Base-by-base conservation (phyloP, 495 filamentous ascomycete species). In the Podospora fimiseda region DNA sequence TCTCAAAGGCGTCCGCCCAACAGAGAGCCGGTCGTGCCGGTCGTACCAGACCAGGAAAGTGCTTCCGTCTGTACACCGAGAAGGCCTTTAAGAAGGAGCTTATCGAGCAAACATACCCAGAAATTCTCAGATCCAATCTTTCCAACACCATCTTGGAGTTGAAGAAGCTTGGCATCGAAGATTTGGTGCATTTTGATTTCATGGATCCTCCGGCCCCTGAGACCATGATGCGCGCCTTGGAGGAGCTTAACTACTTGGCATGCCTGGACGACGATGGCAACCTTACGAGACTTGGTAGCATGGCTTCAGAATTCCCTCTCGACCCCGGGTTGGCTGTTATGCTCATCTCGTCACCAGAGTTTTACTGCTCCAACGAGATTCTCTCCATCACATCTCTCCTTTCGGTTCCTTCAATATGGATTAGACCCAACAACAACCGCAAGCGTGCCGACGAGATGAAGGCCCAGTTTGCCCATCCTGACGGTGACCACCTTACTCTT, bases 391-490 rank as follows among this genome's bases (percentile, higher is more conserved):
- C 89, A 1, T 86, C 94, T 1, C 80, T 99, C 4, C 84, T 99
- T 4, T 97, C 93, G 0, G 92, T 96, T 7, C 93, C 93, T 0
- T 88, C 96, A 62, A 83, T 99, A 43, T 99, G 95, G 66, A 85
- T 94, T 39, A 87, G 93, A 1, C 93, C 93, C 3, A 83, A 86
- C 21, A 81, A 80, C 50, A 83, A 86, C 40, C 84, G 89, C 22
- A 92, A 94, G 68, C 82, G 86, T n/a, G 93, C 94, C 24, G 94
- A 99, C 61, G 92, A 97, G 63, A 96, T 96, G 90, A 99, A 97
- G 73, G 78, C 80, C 40, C 80, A 89, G 36, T 99, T 99, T 65
- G 86, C 90, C 11, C 93, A 99, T 62, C 78, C 81, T 6, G 90
- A 96, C 56, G 93, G 93, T 43, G 93, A 99, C 61, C 93, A 99